Percentiles rank a stretch among this genome's conserved stretches.
Evolutionary conservation across 345 rosid genomes (phyloP).

Genomic region (Atalantia buxifolia): DNA sequence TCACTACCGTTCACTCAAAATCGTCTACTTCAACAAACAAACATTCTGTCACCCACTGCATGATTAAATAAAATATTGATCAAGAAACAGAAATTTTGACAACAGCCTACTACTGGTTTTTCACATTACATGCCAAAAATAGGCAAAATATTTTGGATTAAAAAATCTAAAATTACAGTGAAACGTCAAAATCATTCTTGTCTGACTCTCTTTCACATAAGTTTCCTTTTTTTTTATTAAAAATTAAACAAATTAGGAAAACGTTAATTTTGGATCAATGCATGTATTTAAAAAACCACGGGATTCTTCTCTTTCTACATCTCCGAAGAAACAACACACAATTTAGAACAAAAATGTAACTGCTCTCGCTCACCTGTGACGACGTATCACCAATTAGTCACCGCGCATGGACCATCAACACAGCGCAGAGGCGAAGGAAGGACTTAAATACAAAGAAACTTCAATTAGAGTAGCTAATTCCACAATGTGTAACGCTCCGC

Average conservation of each 20-base stretch:
- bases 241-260: not conserved
- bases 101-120: not conserved
- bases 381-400: not conserved
- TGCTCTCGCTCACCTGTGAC: not conserved
- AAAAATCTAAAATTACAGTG: not conserved
- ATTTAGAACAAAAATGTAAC: not conserved
- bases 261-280: not conserved
- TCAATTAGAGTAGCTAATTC: not conserved
- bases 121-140: not conserved
- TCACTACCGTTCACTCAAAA: not conserved
- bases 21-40: conserved; percentile 1
- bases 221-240: not conserved
- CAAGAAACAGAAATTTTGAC: not conserved
- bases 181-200: not conserved
- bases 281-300: not conserved
- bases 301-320: not conserved
- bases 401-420: conserved; percentile 9
- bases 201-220: not conserved
- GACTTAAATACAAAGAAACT: not conserved
- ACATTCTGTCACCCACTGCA: not conserved
- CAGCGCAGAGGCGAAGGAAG: not conserved
- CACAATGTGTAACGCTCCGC: not conserved
- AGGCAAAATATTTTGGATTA: not conserved
- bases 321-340: not conserved
- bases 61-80: not conserved